These are phyloP conservation scores for Artomyces pyxidatus DNA, from an alignment of 768 basidiomycete species.

Conservation along the genomic window DNA sequence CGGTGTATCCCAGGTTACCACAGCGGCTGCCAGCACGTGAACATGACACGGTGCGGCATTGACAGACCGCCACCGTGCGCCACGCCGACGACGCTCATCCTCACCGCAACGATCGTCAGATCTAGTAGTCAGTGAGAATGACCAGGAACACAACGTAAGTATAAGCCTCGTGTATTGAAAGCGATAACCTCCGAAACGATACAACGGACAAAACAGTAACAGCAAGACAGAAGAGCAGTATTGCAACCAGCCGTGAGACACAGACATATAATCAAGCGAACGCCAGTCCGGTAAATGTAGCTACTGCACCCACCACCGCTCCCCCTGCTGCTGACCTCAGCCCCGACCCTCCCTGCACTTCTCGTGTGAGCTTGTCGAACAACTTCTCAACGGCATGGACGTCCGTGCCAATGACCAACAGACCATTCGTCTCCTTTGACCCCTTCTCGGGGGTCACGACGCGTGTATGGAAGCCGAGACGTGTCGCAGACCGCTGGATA, in stretches of 20 bases:
- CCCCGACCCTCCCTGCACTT: neutral
- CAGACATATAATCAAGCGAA: neutral
- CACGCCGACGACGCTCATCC: too few species aligned
- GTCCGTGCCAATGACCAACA: constrained; percentile 15
- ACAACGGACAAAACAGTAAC: too few species aligned
- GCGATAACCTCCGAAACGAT: too few species aligned
- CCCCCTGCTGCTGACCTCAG: constrained; percentile 12
- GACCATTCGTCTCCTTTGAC: constrained; percentile 4
- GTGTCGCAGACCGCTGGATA: constrained; percentile 9
- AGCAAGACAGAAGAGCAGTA: neutral
- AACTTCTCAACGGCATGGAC: constrained; percentile 9
- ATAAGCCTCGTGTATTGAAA: too few species aligned
- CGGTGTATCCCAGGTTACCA: too few species aligned
- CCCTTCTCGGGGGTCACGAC: constrained; percentile 1
- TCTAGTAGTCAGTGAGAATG: too few species aligned
- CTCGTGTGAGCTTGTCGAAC: constrained; percentile 4
- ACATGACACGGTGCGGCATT: too few species aligned
- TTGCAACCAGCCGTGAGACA: neutral
- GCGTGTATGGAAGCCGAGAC: constrained; percentile 12
- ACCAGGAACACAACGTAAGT: too few species aligned
- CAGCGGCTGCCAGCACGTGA: too few species aligned
- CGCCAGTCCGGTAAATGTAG: constrained; percentile 15
- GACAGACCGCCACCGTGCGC: too few species aligned
- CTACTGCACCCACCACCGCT: constrained; percentile 14
- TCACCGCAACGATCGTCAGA: too few species aligned